These are phyloP conservation scores for Stachybotrys chlorohalonatus DNA, from an alignment of 2,329 filamentous ascomycete genomes.

Conservation along the genomic window DNA sequence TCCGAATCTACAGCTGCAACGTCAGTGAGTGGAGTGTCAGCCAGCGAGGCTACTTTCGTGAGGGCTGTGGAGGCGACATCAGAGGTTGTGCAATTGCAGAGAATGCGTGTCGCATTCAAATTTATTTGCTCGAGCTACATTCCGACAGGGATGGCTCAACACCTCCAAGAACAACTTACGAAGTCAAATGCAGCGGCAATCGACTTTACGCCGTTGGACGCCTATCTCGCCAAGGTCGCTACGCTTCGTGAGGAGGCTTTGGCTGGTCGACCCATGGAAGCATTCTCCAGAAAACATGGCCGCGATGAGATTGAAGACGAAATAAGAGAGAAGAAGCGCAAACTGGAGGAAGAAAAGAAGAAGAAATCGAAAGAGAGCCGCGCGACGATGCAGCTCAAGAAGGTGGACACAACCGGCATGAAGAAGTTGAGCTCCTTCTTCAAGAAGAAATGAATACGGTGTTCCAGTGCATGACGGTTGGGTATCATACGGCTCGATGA, in stretches of 20 bases:
- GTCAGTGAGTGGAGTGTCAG: slow-evolving; percentile 25
- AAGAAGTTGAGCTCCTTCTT: slow-evolving; percentile 97
- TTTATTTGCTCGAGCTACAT: slow-evolving; percentile 59
- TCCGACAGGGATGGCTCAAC: slow-evolving; percentile 28
- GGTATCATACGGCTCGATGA: background rate
- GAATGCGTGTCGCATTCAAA: slow-evolving; percentile 52
- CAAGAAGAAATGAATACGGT: slow-evolving; percentile 46
- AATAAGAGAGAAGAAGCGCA: slow-evolving; percentile 69
- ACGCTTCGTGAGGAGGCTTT: slow-evolving; percentile 63
- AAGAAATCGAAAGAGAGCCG: slow-evolving; percentile 66
- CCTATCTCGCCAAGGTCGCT: slow-evolving; percentile 58
- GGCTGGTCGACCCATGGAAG: slow-evolving; percentile 55
- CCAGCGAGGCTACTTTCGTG: slow-evolving; percentile 21
- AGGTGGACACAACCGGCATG: slow-evolving; percentile 89
- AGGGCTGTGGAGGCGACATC: slow-evolving; percentile 36
- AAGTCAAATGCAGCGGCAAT: slow-evolving; percentile 25
- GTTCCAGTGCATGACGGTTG: slow-evolving; percentile 19
- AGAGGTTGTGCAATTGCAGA: slow-evolving; percentile 49
- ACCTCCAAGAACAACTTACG: slow-evolving; percentile 31
- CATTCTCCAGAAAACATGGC: slow-evolving; percentile 62
- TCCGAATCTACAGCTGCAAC: slow-evolving; percentile 35
- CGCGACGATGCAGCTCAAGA: slow-evolving; percentile 72
- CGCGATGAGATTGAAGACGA: slow-evolving; percentile 60
- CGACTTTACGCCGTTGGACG: slow-evolving; percentile 63
- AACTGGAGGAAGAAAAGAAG: slow-evolving; percentile 82